Percentiles rank a stretch among this genome's conserved stretches.
These are phyloP conservation scores for Ammopiptanthus mongolicus DNA, from an alignment of 306 rosid genomes.

Conservation along the genomic window DNA sequence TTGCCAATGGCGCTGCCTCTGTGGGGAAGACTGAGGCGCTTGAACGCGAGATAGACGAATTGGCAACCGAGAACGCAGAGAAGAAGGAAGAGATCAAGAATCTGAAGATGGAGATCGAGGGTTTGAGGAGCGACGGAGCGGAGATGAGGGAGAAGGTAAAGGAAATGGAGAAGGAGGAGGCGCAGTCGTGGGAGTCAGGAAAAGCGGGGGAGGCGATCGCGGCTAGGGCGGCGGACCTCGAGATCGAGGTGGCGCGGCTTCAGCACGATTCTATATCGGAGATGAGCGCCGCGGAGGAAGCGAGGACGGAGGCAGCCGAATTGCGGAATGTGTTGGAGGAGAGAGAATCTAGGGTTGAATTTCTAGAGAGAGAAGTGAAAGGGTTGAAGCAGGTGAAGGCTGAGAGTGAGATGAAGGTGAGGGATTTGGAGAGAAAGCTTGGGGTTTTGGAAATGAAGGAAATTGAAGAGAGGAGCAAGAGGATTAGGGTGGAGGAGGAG, in stretches of 20 bases:
- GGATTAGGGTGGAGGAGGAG: constrained; percentile 54
- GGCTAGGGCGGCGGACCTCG: constrained; percentile 36
- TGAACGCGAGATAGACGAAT: constrained; percentile 44
- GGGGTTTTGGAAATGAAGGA: constrained; percentile 53
- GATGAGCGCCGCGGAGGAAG: constrained; percentile 28
- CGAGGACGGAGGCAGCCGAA: constrained; percentile 23
- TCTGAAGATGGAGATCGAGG: constrained; percentile 37
- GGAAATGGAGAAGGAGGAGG: constrained; percentile 33
- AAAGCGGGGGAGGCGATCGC: constrained; percentile 31
- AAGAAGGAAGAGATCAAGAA: constrained; percentile 30
- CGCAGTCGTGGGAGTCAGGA: constrained; percentile 26
- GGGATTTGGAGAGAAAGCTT: constrained; percentile 69
- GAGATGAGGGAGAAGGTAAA: constrained; percentile 27
- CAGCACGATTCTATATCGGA: constrained; percentile 36
- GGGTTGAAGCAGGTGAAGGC: constrained; percentile 33
- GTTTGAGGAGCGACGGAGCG: constrained; percentile 12
- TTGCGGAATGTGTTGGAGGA: constrained; percentile 35
- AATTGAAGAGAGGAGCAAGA: constrained; percentile 65
- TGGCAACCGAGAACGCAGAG: constrained; percentile 33
- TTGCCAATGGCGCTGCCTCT: constrained; percentile 6
- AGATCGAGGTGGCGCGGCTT: constrained; percentile 49
- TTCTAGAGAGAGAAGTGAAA: constrained; percentile 49
- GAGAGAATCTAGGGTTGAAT: constrained; percentile 30
- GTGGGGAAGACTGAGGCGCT: constrained; percentile 30
- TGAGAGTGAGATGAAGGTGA: constrained; percentile 55